Percentiles rank a stretch among this genome's conserved stretches.
phyloP scores from a whole-genome alignment of 2,329 filamentous ascomycete species.

The Leptoxyphium fumago region DNA sequence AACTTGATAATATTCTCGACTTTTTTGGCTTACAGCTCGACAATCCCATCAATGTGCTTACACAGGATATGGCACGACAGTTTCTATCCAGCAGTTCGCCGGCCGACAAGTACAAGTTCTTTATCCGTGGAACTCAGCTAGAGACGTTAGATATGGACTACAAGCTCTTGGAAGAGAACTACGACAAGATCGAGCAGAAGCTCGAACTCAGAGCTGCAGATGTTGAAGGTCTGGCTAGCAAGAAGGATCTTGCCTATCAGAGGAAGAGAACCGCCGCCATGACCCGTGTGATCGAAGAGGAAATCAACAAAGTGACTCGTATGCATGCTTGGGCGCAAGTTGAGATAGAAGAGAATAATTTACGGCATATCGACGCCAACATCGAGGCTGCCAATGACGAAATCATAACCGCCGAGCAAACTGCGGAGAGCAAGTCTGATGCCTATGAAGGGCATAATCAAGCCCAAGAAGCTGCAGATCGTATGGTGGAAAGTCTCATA shows the following conservation, averaged over 20 bases:
- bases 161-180: slow-evolving; percentile 60
- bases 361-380: slow-evolving; percentile 16
- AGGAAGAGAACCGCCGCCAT: slow-evolving; percentile 52
- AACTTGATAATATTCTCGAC: slow-evolving; percentile 85
- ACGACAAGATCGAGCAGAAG: slow-evolving; percentile 57
- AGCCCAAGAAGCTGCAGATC: background rate
- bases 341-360: slow-evolving; percentile 48
- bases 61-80: slow-evolving; percentile 85
- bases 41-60: slow-evolving; percentile 90
- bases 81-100: slow-evolving; percentile 79
- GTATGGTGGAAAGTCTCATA: background rate
- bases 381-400: slow-evolving; percentile 26
- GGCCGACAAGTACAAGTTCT: slow-evolving; percentile 86
- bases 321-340: slow-evolving; percentile 85
- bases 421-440: slow-evolving; percentile 23
- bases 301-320: slow-evolving; percentile 42
- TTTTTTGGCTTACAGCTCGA: slow-evolving; percentile 89
- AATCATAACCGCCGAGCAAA: slow-evolving; percentile 31
- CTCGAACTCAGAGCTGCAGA: slow-evolving; percentile 47
- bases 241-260: slow-evolving; percentile 45
- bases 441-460: background rate
- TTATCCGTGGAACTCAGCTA: slow-evolving; percentile 84
- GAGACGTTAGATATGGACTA: slow-evolving; percentile 90
- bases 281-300: slow-evolving; percentile 48
- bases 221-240: slow-evolving; percentile 44